A percentile compares a stretch with the other conserved stretches of the same genome.
phyloP scores from a whole-genome alignment of 179 eudicot species.

The Carnegiea gigantea region DNA sequence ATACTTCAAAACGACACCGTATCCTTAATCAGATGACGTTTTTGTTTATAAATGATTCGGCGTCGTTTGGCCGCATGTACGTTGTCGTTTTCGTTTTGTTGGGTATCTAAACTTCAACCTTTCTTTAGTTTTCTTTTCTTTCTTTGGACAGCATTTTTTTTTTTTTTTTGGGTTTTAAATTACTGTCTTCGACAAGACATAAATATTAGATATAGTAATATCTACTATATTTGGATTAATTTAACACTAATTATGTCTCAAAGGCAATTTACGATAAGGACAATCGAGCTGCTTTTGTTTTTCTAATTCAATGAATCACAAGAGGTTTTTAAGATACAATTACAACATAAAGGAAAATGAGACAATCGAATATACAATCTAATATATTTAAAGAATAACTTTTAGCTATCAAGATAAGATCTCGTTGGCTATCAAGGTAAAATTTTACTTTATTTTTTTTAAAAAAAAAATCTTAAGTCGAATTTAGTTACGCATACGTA shows the following conservation, averaged over 20 bases:
- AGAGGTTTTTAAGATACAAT: no score
- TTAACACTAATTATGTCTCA: no score
- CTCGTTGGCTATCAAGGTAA: no score
- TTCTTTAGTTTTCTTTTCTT: neutral
- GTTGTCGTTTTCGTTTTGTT: slow-evolving; percentile 2
- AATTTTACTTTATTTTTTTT: no score
- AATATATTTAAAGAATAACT: no score
- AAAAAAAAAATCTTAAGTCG: no score
- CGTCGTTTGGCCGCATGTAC: neutral
- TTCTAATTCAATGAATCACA: no score
- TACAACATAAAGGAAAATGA: no score
- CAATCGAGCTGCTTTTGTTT: neutral
- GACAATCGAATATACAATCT: no score
- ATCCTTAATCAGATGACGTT: neutral
- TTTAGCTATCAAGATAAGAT: no score
- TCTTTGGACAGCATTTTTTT: neutral
- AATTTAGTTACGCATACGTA: no score
- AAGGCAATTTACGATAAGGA: neutral
- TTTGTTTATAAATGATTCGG: neutral
- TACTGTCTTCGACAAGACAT: neutral
- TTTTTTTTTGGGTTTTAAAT: neutral
- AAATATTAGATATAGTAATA: neutral
- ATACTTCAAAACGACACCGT: neutral
- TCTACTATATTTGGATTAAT: no score
- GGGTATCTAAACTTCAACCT: neutral